Conservation (phyloP, 2,329 filamentous ascomycete species). For the Xylariaceae sp. region DNA sequence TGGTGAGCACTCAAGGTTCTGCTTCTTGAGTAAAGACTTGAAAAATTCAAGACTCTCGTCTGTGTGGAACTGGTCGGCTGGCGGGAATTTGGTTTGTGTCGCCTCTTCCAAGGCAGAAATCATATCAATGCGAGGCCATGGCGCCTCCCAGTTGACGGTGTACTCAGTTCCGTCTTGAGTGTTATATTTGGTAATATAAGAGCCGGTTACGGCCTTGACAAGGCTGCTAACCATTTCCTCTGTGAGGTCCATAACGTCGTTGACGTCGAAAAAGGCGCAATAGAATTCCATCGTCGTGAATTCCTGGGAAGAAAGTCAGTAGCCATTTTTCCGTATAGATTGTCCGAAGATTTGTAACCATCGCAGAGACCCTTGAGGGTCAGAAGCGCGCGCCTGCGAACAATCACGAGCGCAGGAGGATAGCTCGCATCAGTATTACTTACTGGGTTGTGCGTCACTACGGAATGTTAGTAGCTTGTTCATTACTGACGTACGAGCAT, state of each 20-base stretch:
- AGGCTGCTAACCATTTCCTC: slow-evolving; percentile 88
- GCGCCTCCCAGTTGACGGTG: slow-evolving; percentile 91
- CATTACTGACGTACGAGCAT: neutral
- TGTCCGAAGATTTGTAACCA: neutral
- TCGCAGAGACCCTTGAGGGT: neutral
- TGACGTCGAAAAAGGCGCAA: slow-evolving; percentile 84
- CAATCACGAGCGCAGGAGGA: neutral
- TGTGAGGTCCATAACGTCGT: slow-evolving; percentile 85
- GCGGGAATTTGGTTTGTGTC: slow-evolving; percentile 88
- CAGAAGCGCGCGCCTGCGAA: neutral
- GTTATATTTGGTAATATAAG: slow-evolving; percentile 78
- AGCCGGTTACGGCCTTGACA: slow-evolving; percentile 82
- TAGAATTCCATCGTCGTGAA: slow-evolving; percentile 99
- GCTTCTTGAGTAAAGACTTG: slow-evolving; percentile 59
- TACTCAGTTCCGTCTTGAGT: slow-evolving; percentile 81
- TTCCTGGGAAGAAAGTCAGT: slow-evolving; percentile 42
- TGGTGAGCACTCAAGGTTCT: slow-evolving; percentile 77
- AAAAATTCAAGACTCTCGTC: slow-evolving; percentile 85
- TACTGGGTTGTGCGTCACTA: slow-evolving; percentile 77
- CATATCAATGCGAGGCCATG: slow-evolving; percentile 94
- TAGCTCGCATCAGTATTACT: neutral
- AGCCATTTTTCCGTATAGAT: too few relatives aligned
- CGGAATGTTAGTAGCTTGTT: neutral
- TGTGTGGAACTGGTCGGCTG: slow-evolving; percentile 83
- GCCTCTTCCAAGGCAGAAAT: slow-evolving; percentile 87